Evolutionary conservation across 148 eudicot genomes (phyloP).

Genomic region (Rhododendron ferrugineum): DNA sequence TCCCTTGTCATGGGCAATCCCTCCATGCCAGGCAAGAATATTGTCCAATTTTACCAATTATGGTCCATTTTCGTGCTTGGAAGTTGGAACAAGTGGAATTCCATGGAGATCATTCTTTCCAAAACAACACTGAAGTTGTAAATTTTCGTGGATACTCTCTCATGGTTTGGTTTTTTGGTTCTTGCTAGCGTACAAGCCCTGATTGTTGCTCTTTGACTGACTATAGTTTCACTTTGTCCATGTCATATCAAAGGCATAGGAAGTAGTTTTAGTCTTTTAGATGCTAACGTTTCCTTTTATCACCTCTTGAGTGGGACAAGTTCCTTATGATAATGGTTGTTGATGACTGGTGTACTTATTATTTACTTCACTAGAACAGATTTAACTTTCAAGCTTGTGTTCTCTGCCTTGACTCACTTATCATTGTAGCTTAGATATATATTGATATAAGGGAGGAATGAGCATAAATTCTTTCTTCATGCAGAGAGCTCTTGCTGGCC

Average conservation of each 20-base stretch:
- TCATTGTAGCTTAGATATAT: background rate
- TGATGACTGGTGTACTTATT: background rate
- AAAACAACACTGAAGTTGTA: background rate
- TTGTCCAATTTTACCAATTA: background rate
- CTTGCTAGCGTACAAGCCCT: background rate
- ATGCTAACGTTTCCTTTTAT: background rate
- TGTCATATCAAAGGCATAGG: background rate
- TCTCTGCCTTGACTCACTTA: background rate
- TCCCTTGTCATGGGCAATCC: background rate
- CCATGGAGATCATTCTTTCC: background rate
- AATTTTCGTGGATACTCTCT: background rate
- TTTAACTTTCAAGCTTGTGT: background rate
- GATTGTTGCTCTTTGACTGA: background rate
- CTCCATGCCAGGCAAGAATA: background rate
- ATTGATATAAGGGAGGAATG: background rate
- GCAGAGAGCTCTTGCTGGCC: constrained; percentile 94
- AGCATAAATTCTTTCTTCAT: background rate
- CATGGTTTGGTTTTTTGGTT: background rate
- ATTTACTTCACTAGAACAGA: background rate
- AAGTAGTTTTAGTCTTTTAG: background rate
- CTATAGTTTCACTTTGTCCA: background rate
- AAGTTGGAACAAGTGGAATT: no score
- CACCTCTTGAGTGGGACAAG: background rate
- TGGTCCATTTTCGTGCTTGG: background rate
- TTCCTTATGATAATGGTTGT: background rate